Conservation (phyloP, 1,139 yeast genomes). For the Suhomyces bribrorum region DNA sequence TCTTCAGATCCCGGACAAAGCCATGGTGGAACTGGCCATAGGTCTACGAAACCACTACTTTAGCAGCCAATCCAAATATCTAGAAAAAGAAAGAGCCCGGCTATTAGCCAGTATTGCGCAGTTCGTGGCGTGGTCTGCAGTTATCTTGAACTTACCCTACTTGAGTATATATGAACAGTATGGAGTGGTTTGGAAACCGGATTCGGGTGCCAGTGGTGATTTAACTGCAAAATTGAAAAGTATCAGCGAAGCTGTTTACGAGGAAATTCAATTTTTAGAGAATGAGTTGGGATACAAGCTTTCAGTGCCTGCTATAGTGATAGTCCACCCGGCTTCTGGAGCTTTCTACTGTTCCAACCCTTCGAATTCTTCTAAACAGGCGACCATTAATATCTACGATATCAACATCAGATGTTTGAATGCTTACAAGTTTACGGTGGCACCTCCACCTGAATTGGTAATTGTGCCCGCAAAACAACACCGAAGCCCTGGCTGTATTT, state of each 20-base stretch:
- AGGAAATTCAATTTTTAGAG: constrained; percentile 27
- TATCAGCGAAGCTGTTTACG: constrained; percentile 21
- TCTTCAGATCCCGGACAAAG: constrained; percentile 36
- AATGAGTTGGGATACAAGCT: too few relatives aligned
- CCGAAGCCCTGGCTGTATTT: not conserved
- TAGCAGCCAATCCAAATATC: constrained; percentile 37
- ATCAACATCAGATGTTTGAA: constrained; percentile 2
- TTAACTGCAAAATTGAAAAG: constrained; percentile 5
- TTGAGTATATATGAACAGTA: constrained; percentile 26
- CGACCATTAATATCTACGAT: constrained; percentile 23
- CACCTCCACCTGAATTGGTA: constrained; percentile 1
- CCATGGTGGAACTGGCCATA: constrained; percentile 30
- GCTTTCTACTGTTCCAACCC: too few relatives aligned
- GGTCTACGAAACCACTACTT: constrained; percentile 39
- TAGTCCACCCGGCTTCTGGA: too few relatives aligned
- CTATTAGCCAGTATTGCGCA: constrained; percentile 38
- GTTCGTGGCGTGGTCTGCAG: constrained; percentile 39
- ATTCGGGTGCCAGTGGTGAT: not conserved
- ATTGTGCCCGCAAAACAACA: constrained; percentile 1
- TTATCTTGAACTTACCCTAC: constrained; percentile 20
- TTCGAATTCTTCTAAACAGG: constrained; percentile 9
- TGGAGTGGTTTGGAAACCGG: constrained; percentile 19
- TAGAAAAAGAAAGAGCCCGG: constrained; percentile 42
- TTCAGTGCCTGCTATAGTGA: too few relatives aligned
- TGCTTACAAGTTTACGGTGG: not conserved